Evolutionary conservation across 2,329 filamentous ascomycete genomes (phyloP).

Genomic region (Talaromyces marneffei): DNA sequence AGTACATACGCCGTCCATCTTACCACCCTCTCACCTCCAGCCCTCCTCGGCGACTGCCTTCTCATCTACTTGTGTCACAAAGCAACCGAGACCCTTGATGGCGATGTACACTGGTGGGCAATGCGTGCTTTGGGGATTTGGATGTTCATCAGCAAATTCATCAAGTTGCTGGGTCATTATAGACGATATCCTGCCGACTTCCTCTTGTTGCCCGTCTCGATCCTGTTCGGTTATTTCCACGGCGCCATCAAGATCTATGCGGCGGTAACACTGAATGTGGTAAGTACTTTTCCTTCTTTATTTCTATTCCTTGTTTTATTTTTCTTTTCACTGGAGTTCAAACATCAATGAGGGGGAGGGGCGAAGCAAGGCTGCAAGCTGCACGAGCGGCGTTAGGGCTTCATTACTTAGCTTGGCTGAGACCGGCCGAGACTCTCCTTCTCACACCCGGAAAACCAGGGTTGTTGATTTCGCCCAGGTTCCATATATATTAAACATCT

Average conservation of each 20-base stretch:
- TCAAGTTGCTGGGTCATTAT: conserved; percentile 86
- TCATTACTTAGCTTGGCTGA: background rate
- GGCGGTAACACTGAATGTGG: conserved; percentile 73
- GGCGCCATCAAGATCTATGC: conserved; percentile 89
- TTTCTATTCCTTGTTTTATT: background rate
- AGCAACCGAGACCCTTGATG: conserved; percentile 59
- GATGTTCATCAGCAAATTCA: conserved; percentile 83
- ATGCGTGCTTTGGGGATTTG: conserved; percentile 62
- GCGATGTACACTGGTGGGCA: conserved; percentile 48
- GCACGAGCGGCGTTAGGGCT: conserved; percentile 4
- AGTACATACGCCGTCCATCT: conserved; percentile 89
- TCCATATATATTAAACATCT: background rate
- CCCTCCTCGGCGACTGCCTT: conserved; percentile 69
- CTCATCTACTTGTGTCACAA: conserved; percentile 65
- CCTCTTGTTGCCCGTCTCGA: conserved; percentile 72
- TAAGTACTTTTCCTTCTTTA: conserved; percentile 44
- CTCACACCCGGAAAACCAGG: conserved; percentile 12
- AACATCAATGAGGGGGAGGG: background rate
- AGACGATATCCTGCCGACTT: conserved; percentile 76
- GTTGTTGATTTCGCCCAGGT: background rate
- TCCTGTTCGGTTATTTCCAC: conserved; percentile 89
- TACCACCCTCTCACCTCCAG: conserved; percentile 85
- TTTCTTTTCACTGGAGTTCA: background rate
- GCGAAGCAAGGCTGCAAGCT: background rate
- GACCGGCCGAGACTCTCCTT: background rate